Evolutionary conservation across 768 basidiomycete genomes (phyloP), one percentile per base, ranked within the genome.

Genomic region (Lactarius psammicola): DNA sequence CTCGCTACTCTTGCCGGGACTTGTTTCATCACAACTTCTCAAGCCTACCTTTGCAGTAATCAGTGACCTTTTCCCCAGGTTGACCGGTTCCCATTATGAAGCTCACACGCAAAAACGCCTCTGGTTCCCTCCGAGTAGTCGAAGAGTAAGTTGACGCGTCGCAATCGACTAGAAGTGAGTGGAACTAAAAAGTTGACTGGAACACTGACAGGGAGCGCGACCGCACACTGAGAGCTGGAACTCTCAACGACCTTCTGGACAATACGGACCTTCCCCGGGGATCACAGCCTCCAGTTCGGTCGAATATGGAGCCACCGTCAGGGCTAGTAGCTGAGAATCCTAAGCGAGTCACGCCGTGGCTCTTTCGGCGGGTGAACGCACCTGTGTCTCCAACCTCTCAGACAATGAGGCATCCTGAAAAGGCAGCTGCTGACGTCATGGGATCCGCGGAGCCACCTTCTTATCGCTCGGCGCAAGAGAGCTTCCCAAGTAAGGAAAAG

Each of bases 341-440:
- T 34, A 8, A 42, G 6, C 60, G 65, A 66, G 65, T 66, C 56
- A 66, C 60, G 49, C 65, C 65, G 8, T 66, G 65, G 65, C 60
- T 66, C 10, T 26, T 57, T 8, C 60, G 65, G 31, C 60, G 36
- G 40, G 60, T 66, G 49, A 66, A 62, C 20, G 38, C 60, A 23
- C 42, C 60, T 8, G 34, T 44, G 31, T 33, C 46, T 33, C 23
- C 28, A 8, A 55, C 54, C 4, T 9, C 40, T n/a, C 56, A 46
- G 40, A 20, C 38, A 17, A 30, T 42, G 8, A 53, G 4, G 8
- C 3, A 42, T 8, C 54, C 26, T 2, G n/a, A 58, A 58, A 38
- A 38, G 60, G 34, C 18, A 1, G 30, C 46, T 7, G 30, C 46
- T 54, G 65, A 56, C 31, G n/a, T 38, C 51, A 53, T 5, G 11